phyloP scores from a whole-genome alignment of 306 rosid genomes.

The Citrullus mucosospermus region DNA sequence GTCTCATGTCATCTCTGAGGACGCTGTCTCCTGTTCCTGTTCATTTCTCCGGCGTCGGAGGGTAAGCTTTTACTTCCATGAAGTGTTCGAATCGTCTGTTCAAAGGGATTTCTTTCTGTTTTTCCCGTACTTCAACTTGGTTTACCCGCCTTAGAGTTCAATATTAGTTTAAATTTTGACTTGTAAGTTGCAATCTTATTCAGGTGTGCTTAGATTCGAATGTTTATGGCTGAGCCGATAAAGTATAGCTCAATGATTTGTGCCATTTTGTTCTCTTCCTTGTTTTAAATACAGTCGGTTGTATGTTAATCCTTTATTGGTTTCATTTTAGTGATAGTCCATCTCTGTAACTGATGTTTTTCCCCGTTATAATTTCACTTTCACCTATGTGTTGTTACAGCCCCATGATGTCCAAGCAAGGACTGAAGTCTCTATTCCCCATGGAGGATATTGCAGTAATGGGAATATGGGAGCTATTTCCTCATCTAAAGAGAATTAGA shows the following conservation, averaged over 20 bases:
- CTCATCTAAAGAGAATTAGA: slow-evolving; percentile 49
- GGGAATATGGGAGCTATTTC: slow-evolving; percentile 90
- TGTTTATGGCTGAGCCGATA: not conserved
- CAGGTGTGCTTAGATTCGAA: not conserved
- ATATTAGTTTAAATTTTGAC: not conserved
- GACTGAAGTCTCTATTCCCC: slow-evolving; percentile 55
- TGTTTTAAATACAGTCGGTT: not conserved
- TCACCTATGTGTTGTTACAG: slow-evolving; percentile 29
- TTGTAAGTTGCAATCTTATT: not conserved
- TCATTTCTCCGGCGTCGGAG: slow-evolving; percentile 76
- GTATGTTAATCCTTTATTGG: not conserved
- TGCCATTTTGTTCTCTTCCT: not conserved
- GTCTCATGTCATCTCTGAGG: slow-evolving; percentile 61
- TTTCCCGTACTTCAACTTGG: not conserved
- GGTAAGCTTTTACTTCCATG: slow-evolving; percentile 22
- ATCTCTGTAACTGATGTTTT: not conserved
- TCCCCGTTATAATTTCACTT: not conserved
- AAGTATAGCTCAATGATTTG: not conserved
- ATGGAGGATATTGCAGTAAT: slow-evolving; percentile 80
- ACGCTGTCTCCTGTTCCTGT: slow-evolving; percentile 48
- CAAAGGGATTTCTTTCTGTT: not conserved
- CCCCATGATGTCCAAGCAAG: slow-evolving; percentile 57
- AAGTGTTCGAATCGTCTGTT: not conserved
- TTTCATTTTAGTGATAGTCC: not conserved
- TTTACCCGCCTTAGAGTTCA: not conserved